Evolutionary conservation across 768 basidiomycete genomes (phyloP).

Genomic region (Gautieria morchelliformis): DNA sequence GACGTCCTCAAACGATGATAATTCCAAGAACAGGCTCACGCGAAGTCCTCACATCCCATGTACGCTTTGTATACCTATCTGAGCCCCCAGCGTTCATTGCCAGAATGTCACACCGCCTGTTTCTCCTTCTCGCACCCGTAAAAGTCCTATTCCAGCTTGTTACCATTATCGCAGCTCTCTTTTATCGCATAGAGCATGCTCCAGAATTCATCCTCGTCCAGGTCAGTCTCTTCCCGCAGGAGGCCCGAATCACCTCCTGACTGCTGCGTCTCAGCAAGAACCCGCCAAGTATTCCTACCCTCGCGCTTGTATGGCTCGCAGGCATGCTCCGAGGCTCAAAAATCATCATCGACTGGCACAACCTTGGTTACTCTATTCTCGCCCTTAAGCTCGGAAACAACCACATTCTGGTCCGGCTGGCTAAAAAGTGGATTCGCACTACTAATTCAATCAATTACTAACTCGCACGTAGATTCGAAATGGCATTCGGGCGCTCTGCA

Average conservation of each 20-base stretch:
- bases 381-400: conserved; percentile 64
- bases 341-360: conserved; percentile 98
- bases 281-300: conserved; percentile 91
- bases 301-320: conserved; percentile 75
- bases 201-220: conserved; percentile 87
- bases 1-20: background rate
- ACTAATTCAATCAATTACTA: background rate
- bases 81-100: conserved; percentile 48
- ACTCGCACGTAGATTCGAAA: conserved; percentile 59
- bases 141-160: conserved; percentile 68
- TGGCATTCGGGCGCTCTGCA: conserved; percentile 66
- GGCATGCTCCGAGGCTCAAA: conserved; percentile 61
- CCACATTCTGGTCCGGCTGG: conserved; percentile 64
- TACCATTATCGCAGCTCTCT: conserved; percentile 50
- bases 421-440: conserved; percentile 47
- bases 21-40: conserved; percentile 49
- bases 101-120: conserved; percentile 53
- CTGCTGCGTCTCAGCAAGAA: conserved; percentile 44
- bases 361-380: conserved; percentile 90
- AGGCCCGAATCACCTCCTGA: background rate
- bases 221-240: conserved; percentile 33
- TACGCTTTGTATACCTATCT: conserved; percentile 59
- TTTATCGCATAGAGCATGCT: conserved; percentile 50
- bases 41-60: conserved; percentile 55
- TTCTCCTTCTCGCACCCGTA: conserved; percentile 51